phyloP scores from a whole-genome alignment of 805 yeast genomes.

The Torulaspora delbrueckii region DNA sequence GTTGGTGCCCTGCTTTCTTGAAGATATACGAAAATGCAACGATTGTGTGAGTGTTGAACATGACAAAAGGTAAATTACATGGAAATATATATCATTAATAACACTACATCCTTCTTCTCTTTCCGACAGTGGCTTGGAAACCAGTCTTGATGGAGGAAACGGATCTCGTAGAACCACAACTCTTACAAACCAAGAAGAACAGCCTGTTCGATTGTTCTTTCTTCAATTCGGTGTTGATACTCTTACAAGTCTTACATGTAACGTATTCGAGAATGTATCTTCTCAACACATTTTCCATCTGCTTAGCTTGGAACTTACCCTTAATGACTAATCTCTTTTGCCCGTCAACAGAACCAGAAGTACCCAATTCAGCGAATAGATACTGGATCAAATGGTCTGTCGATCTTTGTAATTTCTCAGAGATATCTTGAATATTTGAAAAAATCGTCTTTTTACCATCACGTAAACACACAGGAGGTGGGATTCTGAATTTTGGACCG shows the following conservation, averaged over 20 bases:
- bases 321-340: constrained; percentile 93
- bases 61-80: constrained; percentile 12
- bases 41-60: constrained; percentile 2
- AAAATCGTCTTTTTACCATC: constrained; percentile 98
- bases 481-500: constrained; percentile 89
- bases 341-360: constrained; percentile 98
- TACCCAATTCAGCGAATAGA: constrained; percentile 97
- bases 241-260: constrained; percentile 97
- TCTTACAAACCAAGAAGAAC: constrained; percentile 95
- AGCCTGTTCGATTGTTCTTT: constrained; percentile 95
- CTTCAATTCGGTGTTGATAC: constrained; percentile 91
- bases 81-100: constrained; percentile 4
- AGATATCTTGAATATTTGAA: constrained; percentile 91
- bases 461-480: constrained; percentile 95
- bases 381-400: constrained; percentile 97
- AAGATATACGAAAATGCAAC: constrained; percentile 44
- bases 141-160: constrained; percentile 98
- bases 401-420: constrained; percentile 90
- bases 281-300: constrained; percentile 92
- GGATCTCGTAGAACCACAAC: constrained; percentile 96
- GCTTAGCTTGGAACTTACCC: constrained; percentile 98
- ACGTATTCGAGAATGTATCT: constrained; percentile 96
- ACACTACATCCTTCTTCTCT: constrained; percentile 61
- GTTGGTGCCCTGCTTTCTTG: constrained; percentile 66
- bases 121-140: constrained; percentile 97